A percentile compares a stretch with the other conserved stretches of the same genome.
Evolutionary conservation across 106 monocot genomes (phyloP).

Genomic region (Dioscorea zingiberensis): DNA sequence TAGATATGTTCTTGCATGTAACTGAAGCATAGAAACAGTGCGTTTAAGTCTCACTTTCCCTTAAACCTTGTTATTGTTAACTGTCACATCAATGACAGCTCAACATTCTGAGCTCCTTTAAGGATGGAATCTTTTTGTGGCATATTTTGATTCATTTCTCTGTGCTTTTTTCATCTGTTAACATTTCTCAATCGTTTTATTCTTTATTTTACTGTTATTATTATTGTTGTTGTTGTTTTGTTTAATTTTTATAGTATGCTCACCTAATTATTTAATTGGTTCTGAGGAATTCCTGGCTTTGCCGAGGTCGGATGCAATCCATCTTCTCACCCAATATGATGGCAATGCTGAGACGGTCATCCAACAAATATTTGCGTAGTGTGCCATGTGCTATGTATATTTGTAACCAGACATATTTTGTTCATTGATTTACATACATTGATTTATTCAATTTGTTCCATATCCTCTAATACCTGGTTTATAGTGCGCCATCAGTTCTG

Average conservation of each 20-base stretch:
- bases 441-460: slow-evolving; percentile 5
- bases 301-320: slow-evolving; percentile 87
- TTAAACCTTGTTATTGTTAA: too few relatives aligned
- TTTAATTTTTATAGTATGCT: background rate
- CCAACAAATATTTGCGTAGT: slow-evolving; percentile 79
- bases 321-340: slow-evolving; percentile 76
- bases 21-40: too few relatives aligned
- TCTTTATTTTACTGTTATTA: background rate
- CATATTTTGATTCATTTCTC: too few relatives aligned
- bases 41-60: too few relatives aligned
- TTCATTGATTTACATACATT: slow-evolving; percentile 8
- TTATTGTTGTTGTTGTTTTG: background rate
- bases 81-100: too few relatives aligned
- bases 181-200: background rate
- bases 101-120: background rate
- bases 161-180: background rate
- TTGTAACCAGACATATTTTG: background rate
- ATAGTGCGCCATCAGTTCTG: too few relatives aligned
- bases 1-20: too few relatives aligned
- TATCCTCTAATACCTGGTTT: background rate
- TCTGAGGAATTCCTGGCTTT: slow-evolving; percentile 86
- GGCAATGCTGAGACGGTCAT: slow-evolving; percentile 88
- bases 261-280: background rate
- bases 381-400: slow-evolving; percentile 18
- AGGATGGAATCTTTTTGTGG: background rate